A percentile compares a stretch with the other conserved stretches of the same genome.
phyloP scores from a whole-genome alignment of 106 monocot species.

The Posidonia australis region DNA sequence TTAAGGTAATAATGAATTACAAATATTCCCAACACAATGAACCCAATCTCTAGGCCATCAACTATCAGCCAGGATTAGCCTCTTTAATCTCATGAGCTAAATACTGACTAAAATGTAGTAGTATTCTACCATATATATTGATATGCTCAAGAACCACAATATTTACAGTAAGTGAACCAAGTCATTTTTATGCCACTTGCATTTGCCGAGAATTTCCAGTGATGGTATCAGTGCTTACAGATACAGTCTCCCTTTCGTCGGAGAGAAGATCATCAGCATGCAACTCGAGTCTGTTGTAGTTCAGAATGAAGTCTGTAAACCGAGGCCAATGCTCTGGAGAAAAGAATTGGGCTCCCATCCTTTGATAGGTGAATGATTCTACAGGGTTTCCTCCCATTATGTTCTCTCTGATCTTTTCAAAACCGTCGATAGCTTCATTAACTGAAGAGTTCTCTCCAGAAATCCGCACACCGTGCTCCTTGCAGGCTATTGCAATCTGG shows the following conservation, averaged over 20 bases:
- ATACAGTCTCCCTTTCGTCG: constrained; percentile 1
- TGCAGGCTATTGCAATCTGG: constrained; percentile 38
- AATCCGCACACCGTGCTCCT: constrained; percentile 33
- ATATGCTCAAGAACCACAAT: no score
- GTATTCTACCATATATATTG: no score
- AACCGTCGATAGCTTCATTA: background rate
- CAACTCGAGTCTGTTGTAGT: constrained; percentile 1
- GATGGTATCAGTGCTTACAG: background rate
- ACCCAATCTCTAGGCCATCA: no score
- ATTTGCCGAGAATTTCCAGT: constrained; percentile 3
- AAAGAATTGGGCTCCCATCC: constrained; percentile 23
- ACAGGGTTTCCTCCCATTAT: background rate
- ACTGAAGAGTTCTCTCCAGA: constrained; percentile 53
- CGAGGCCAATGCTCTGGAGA: constrained; percentile 13
- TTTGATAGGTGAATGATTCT: constrained; percentile 33
- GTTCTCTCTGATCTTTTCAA: constrained; percentile 33
- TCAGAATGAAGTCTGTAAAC: constrained; percentile 19
- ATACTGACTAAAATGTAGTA: no score
- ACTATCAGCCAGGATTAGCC: no score
- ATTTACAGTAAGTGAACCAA: no score
- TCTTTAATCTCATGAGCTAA: no score
- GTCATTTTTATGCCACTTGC: background rate
- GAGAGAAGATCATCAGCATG: constrained; percentile 15
- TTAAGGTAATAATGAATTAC: no score
- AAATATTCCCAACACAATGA: no score